These are phyloP conservation scores for Apophysomyces sp. DNA, from an alignment of 371 early-diverging fungal genomes.

Conservation along the genomic window DNA sequence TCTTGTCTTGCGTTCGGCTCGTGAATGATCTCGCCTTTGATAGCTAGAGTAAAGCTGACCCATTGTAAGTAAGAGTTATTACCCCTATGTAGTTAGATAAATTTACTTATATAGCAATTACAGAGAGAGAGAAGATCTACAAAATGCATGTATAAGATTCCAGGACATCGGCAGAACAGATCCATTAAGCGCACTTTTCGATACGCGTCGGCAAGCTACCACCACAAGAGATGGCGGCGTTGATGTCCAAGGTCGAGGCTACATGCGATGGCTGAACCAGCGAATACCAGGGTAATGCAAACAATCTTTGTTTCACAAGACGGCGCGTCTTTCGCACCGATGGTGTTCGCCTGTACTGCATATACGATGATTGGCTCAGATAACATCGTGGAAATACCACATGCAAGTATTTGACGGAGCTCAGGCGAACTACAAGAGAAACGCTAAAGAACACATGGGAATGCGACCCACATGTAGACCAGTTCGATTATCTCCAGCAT, in stretches of 20 bases:
- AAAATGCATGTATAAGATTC: not conserved
- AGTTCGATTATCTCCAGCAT: not conserved
- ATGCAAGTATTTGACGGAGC: too few relatives aligned
- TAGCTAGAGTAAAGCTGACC: not conserved
- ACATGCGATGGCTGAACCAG: conserved; percentile 1
- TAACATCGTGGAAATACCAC: too few relatives aligned
- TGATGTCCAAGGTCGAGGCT: not conserved
- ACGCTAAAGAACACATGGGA: too few relatives aligned
- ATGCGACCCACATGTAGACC: not conserved
- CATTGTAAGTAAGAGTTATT: not conserved
- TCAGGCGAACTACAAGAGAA: too few relatives aligned
- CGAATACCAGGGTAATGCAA: not conserved
- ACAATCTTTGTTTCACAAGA: not conserved
- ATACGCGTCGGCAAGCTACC: conserved; percentile 1
- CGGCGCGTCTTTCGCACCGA: not conserved
- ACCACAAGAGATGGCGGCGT: not conserved
- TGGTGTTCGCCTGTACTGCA: not conserved
- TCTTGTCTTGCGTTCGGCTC: not conserved
- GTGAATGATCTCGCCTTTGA: not conserved
- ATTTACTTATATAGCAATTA: not conserved
- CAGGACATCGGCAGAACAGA: not conserved
- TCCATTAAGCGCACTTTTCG: conserved; percentile 3
- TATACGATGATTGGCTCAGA: too few relatives aligned
- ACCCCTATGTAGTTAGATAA: not conserved
- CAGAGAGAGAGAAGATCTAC: not conserved